phyloP scores from a whole-genome alignment of 2,329 filamentous ascomycete genomes.

The Septoria petroselini region DNA sequence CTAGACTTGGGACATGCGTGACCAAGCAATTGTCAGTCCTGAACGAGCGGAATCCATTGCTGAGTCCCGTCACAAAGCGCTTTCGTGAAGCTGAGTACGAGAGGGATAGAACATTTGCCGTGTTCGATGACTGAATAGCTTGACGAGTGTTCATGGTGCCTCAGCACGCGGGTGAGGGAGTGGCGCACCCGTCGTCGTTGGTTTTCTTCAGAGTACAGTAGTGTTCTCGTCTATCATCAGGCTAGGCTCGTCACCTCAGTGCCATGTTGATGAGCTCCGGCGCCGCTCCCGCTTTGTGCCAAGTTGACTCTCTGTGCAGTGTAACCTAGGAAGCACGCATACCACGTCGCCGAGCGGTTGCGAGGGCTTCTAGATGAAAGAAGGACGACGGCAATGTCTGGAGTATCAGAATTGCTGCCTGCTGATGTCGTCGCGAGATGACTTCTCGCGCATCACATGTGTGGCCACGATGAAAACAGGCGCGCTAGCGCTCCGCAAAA shows the following conservation, averaged over 20 bases:
- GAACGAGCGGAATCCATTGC: conserved; percentile 69
- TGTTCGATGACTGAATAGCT: conserved; percentile 72
- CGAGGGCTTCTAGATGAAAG: too few species aligned
- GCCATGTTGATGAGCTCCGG: too few species aligned
- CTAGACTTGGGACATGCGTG: conserved; percentile 30
- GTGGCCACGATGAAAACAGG: neutral
- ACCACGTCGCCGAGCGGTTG: too few species aligned
- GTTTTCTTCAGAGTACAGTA: too few species aligned
- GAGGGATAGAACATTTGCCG: conserved; percentile 73
- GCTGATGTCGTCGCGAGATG: neutral
- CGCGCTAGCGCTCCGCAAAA: conserved; percentile 5
- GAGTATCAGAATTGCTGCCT: neutral
- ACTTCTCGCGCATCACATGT: conserved; percentile 9
- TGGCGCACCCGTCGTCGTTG: too few species aligned
- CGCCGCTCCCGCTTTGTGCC: too few species aligned
- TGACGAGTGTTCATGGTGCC: conserved; percentile 79
- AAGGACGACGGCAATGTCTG: too few species aligned
- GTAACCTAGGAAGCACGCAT: too few species aligned
- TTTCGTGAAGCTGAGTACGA: conserved; percentile 82
- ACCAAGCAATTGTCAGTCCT: conserved; percentile 38
- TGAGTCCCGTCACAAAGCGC: conserved; percentile 82
- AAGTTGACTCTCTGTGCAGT: too few species aligned
- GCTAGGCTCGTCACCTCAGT: too few species aligned
- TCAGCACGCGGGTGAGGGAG: neutral
- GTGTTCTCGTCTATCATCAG: too few species aligned